phyloP scores from a whole-genome alignment of 129 eudicot genomes.

The Artemisia annua region DNA sequence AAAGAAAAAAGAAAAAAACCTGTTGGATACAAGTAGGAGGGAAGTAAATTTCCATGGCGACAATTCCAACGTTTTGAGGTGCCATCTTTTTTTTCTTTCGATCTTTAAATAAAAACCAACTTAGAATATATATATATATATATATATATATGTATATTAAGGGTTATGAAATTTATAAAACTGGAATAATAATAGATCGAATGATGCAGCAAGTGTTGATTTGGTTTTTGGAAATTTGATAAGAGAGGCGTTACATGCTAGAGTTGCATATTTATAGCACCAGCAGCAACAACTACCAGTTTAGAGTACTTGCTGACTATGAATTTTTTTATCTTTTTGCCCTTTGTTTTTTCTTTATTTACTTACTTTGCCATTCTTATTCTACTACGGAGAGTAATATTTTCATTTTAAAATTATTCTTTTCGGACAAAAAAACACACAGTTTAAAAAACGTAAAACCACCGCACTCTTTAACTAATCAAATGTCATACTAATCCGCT shows the following conservation, averaged over 20 bases:
- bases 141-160: no score
- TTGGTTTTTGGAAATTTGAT: no score
- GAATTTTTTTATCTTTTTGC: background rate
- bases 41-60: slow-evolving; percentile 96
- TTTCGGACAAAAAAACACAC: no score
- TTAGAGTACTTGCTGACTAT: slow-evolving; percentile 12
- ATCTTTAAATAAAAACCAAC: background rate
- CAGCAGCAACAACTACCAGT: background rate
- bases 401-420: no score
- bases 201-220: no score
- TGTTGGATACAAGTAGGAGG: slow-evolving; percentile 97
- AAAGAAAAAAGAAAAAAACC: slow-evolving; percentile 44
- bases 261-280: slow-evolving; percentile 36
- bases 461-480: no score
- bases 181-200: no score
- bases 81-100: slow-evolving; percentile 55
- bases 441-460: no score
- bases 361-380: background rate
- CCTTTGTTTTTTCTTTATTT: background rate
- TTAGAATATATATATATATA: no score
- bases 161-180: no score
- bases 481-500: no score
- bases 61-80: slow-evolving; percentile 87
- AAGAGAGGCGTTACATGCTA: slow-evolving; percentile 32
- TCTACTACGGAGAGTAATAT: no score